Evolutionary conservation across 2,329 filamentous ascomycete species (phyloP), one percentile per base, ranked within the genome.

Genomic region (Diplodia mutila): DNA sequence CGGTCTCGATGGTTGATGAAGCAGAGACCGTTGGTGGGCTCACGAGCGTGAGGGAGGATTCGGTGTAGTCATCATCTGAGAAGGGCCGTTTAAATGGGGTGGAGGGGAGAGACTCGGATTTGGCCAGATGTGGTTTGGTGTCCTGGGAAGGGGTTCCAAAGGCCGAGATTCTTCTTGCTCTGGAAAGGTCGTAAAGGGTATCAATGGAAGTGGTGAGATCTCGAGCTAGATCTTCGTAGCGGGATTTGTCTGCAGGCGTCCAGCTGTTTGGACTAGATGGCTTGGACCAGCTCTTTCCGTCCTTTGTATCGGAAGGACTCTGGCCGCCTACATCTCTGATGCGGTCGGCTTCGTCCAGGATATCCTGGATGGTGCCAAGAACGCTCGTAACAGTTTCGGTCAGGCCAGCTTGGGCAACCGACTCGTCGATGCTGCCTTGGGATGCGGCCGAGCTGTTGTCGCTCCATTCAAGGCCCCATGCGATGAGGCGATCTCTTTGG

Each of bases 381-480:
- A 94, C 91, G 76, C 90, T 92, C 68, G 88, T 88, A 64, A 94
- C 91, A 1, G 92, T 87, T 76, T 93, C 91, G 68, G 89, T 91
- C 66, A 94, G 80, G 25, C 91, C 91, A 37, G 87, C 87, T 69
- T 86, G 83, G 63, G 86, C 87, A 21, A 89, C 80, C 64, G 90
- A 89, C 75, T 90, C 89, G 73, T 90, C 91, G 70, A 94, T 93
- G 77, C 91, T 88, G 73, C 87, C 86, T 68, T 89, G 84, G 70
- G 84, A 86, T 49, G 74, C 76, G 71, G 83, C 86, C 42, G 73
- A 76, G 46, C 76, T 85, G 68, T 89, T 88, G 76, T 93, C 91
- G 67, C 89, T 91, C 91, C 91, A 94, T 77, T 93, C 90, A 64
- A 93, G 82, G 0, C 91, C 91, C 91, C 91, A 94, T 69, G 88